Evolutionary conservation across 2,329 filamentous ascomycete genomes (phyloP).

Genomic region (Cytospora chrysosperma): DNA sequence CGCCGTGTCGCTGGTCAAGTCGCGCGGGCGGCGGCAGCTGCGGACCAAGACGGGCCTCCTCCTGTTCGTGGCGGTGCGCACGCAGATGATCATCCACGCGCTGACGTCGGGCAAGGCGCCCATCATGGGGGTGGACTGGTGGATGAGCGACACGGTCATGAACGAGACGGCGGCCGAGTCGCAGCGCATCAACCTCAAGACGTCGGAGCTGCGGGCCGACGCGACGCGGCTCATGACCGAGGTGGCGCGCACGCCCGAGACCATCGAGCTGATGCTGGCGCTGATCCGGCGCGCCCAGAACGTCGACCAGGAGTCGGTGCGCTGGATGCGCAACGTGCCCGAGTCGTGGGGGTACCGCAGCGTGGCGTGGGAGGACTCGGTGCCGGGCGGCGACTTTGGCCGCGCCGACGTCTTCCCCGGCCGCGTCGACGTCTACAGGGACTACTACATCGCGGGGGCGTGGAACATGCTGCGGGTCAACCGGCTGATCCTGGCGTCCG

Average conservation of each 20-base stretch:
- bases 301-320: slow-evolving; percentile 51
- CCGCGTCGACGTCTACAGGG: slow-evolving; percentile 57
- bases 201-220: slow-evolving; percentile 56
- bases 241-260: slow-evolving; percentile 47
- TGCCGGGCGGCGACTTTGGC: slow-evolving; percentile 51
- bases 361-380: slow-evolving; percentile 56
- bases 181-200: slow-evolving; percentile 53
- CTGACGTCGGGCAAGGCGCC: slow-evolving; percentile 53
- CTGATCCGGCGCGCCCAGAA: slow-evolving; percentile 52
- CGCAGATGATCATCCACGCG: slow-evolving; percentile 61
- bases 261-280: slow-evolving; percentile 49
- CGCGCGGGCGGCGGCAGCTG: slow-evolving; percentile 55
- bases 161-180: slow-evolving; percentile 48
- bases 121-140: slow-evolving; percentile 57
- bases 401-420: slow-evolving; percentile 59
- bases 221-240: slow-evolving; percentile 50
- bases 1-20: slow-evolving; percentile 60
- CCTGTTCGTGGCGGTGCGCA: slow-evolving; percentile 59
- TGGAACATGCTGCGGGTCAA: slow-evolving; percentile 57
- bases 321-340: slow-evolving; percentile 52
- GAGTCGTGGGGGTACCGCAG: slow-evolving; percentile 51
- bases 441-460: slow-evolving; percentile 58
- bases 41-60: slow-evolving; percentile 51
- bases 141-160: slow-evolving; percentile 53
- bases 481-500: slow-evolving; percentile 53